Conservation (phyloP, 306 rosid species). For the Castanospermum australe region DNA sequence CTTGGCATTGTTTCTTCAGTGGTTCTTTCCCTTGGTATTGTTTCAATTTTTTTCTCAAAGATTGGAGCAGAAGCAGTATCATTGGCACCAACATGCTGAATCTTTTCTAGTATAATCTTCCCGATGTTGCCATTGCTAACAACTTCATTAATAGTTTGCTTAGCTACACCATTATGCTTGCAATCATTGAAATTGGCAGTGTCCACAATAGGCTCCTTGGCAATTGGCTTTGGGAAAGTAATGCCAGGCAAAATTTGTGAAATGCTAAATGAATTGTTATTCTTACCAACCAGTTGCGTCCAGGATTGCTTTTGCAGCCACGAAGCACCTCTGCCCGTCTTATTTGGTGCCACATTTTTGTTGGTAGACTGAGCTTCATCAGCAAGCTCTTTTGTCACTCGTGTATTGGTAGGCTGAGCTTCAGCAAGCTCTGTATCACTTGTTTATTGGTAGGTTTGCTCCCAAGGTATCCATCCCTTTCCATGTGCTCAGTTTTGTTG, state of each 20-base stretch:
- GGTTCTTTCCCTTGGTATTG: constrained; percentile 32
- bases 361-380: constrained; percentile 46
- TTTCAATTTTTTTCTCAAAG: constrained; percentile 31
- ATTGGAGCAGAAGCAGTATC: constrained; percentile 22
- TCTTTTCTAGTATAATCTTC: constrained; percentile 27
- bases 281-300: constrained; percentile 65
- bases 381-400: not conserved
- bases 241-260: constrained; percentile 50
- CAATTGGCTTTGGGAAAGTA: constrained; percentile 37
- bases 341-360: constrained; percentile 22
- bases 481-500: constrained; percentile 19
- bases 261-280: constrained; percentile 60
- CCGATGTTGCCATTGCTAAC: constrained; percentile 16
- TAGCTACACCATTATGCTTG: constrained; percentile 23
- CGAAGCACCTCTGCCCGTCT: constrained; percentile 63
- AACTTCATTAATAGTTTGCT: constrained; percentile 18
- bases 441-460: not conserved
- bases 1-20: constrained; percentile 20
- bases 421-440: constrained; percentile 14
- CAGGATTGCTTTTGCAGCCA: constrained; percentile 80
- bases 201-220: constrained; percentile 14
- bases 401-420: constrained; percentile 18
- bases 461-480: not conserved
- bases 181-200: constrained; percentile 27
- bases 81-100: constrained; percentile 27